Percentiles rank a stretch among this genome's conserved stretches.
Conservation (phyloP, 352 stramenopile genomes). For the Phytophthora nicotianae region DNA sequence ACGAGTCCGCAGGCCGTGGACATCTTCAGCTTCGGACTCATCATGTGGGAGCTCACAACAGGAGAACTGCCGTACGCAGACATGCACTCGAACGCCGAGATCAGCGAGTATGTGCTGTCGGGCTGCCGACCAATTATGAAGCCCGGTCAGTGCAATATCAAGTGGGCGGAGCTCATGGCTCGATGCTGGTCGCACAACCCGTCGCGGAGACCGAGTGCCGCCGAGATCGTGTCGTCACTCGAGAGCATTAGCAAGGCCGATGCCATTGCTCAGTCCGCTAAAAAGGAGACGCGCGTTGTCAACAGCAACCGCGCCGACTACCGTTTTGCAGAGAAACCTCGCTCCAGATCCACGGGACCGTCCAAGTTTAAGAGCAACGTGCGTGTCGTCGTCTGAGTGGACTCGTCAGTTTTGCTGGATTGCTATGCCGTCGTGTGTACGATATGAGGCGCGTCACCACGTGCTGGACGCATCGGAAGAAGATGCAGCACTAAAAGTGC, state of each 20-base stretch:
- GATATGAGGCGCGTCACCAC: constrained; percentile 25
- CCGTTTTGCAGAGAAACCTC: constrained; percentile 65
- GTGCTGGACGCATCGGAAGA: constrained; percentile 11
- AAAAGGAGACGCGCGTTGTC: constrained; percentile 68
- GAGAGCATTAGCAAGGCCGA: constrained; percentile 82
- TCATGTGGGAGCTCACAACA: constrained; percentile 89
- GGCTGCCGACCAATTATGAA: constrained; percentile 80
- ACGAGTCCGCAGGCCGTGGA: constrained; percentile 77
- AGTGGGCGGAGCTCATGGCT: constrained; percentile 86
- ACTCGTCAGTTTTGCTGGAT: constrained; percentile 14
- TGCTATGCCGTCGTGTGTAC: constrained; percentile 23
- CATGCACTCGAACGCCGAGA: constrained; percentile 73
- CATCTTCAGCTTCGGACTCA: constrained; percentile 88
- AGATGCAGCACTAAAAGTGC: constrained; percentile 11
- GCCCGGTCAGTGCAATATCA: constrained; percentile 75
- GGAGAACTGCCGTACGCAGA: constrained; percentile 79
- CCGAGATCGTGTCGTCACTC: constrained; percentile 82
- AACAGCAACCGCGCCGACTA: constrained; percentile 87
- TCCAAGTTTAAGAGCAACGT: constrained; percentile 80
- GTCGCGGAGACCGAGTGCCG: constrained; percentile 66
- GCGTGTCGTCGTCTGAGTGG: constrained; percentile 47
- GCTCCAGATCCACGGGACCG: constrained; percentile 44
- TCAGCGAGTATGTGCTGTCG: constrained; percentile 76
- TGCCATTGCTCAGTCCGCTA: constrained; percentile 61
- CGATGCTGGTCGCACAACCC: constrained; percentile 86